A percentile compares a stretch with the other conserved stretches of the same genome.
Conservation (phyloP, 306 rosid species). For the Medicago arabica region DNA sequence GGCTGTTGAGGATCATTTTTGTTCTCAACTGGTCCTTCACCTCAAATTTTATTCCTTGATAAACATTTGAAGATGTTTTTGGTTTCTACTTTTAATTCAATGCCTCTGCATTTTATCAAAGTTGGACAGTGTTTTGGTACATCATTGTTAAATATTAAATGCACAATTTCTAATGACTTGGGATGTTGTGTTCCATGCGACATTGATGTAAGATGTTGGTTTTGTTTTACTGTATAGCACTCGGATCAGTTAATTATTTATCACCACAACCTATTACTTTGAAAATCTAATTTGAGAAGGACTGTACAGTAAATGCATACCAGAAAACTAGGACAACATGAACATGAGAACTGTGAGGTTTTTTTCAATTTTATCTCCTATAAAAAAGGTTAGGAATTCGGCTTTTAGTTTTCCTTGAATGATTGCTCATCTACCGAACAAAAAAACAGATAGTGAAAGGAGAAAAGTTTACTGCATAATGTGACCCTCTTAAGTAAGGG, state of each 20-base stretch:
- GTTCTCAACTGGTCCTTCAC: background rate
- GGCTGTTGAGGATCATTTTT: background rate
- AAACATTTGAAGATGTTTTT: background rate
- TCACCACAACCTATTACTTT: background rate
- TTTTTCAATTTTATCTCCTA: background rate
- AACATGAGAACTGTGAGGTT: background rate
- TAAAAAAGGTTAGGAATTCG: background rate
- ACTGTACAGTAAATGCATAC: background rate
- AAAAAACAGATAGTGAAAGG: background rate
- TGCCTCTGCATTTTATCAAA: background rate
- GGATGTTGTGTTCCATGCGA: background rate
- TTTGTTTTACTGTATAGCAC: background rate
- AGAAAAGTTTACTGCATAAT: background rate
- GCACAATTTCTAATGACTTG: background rate
- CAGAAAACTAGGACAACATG: slow-evolving; percentile 3
- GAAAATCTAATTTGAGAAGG: background rate
- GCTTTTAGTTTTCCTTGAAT: slow-evolving; percentile 21
- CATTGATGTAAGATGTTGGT: background rate
- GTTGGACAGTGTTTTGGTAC: background rate
- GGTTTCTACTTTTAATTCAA: background rate
- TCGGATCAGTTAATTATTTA: background rate
- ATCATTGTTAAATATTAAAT: background rate
- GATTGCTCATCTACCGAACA: background rate
- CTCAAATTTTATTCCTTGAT: background rate
- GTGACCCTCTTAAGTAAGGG: background rate